A percentile compares a stretch with the other conserved stretches of the same genome.
phyloP scores from a whole-genome alignment of 129 eudicot genomes.

The Artemisia argyi region DNA sequence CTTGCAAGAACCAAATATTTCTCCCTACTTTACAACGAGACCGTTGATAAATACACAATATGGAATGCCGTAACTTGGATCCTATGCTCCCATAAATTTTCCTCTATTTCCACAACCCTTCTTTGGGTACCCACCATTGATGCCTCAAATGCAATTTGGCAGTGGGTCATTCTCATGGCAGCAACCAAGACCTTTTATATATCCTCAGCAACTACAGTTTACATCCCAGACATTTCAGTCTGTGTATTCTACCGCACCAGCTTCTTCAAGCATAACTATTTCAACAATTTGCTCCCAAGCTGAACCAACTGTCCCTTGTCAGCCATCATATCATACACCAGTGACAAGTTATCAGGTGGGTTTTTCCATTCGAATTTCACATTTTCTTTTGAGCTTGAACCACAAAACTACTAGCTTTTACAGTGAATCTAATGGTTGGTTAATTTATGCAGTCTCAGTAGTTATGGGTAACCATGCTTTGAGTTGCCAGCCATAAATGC shows the following conservation, averaged over 20 bases:
- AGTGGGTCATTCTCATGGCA: conserved; percentile 1
- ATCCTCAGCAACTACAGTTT: conserved; percentile 17
- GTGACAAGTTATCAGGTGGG: conserved; percentile 27
- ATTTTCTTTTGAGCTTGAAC: neutral
- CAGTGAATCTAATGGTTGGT: conserved; percentile 2
- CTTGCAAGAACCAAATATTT: conserved; percentile 11
- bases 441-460: conserved; percentile 61
- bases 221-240: conserved; percentile 1
- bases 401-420: neutral
- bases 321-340: conserved; percentile 11
- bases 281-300: conserved; percentile 17
- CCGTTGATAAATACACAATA: conserved; percentile 12
- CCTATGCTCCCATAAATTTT: conserved; percentile 11
- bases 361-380: neutral
- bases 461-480: conserved; percentile 87
- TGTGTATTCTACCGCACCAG: conserved; percentile 3
- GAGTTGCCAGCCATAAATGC: conserved; percentile 93
- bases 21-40: neutral
- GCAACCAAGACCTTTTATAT: conserved; percentile 16
- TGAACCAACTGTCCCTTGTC: conserved; percentile 4
- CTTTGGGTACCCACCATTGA: conserved; percentile 10
- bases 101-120: conserved; percentile 10
- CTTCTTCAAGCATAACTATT: conserved; percentile 5
- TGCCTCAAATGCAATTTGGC: conserved; percentile 15
- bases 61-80: conserved; percentile 9